phyloP scores from a whole-genome alignment of 768 basidiomycete species.

The Peribolospora kevripleyi region DNA sequence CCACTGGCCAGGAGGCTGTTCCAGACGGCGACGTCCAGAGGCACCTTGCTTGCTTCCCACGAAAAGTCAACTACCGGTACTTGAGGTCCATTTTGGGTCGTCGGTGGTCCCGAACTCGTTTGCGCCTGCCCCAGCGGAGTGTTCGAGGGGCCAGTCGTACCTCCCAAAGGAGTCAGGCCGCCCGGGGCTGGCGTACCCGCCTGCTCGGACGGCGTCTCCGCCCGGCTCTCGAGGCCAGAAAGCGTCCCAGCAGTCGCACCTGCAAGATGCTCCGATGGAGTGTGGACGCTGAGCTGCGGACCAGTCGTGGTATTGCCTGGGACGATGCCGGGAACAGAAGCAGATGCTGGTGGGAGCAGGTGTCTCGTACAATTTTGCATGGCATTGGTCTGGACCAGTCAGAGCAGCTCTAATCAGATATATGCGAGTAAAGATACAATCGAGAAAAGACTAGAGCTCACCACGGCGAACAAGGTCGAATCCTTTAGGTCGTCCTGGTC shows the following conservation, averaged over 20 bases:
- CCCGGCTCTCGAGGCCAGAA: too few species aligned
- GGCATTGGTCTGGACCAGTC: constrained; percentile 40
- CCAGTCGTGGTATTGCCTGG: neutral
- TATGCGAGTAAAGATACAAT: neutral
- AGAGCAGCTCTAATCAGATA: neutral
- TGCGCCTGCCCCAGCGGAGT: neutral
- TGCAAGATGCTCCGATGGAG: neutral
- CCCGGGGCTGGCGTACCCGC: too few species aligned
- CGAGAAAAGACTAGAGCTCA: neutral
- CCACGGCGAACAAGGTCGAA: neutral
- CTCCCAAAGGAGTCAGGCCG: too few species aligned
- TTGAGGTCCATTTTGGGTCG: constrained; percentile 1
- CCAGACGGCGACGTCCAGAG: constrained; percentile 76
- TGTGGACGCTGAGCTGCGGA: neutral
- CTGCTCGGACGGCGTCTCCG: too few species aligned
- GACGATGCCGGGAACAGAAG: neutral
- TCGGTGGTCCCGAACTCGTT: neutral
- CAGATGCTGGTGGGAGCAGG: constrained; percentile 27
- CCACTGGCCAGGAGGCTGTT: constrained; percentile 72
- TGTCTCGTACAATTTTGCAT: constrained; percentile 82
- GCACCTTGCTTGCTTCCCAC: constrained; percentile 67
- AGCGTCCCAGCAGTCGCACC: neutral
- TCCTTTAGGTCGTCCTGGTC: too few species aligned
- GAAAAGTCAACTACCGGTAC: constrained; percentile 31
- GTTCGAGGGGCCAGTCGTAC: too few species aligned